Evolutionary conservation across 2,329 filamentous ascomycete species (phyloP).

Genomic region (Taxawa tesnikishii): DNA sequence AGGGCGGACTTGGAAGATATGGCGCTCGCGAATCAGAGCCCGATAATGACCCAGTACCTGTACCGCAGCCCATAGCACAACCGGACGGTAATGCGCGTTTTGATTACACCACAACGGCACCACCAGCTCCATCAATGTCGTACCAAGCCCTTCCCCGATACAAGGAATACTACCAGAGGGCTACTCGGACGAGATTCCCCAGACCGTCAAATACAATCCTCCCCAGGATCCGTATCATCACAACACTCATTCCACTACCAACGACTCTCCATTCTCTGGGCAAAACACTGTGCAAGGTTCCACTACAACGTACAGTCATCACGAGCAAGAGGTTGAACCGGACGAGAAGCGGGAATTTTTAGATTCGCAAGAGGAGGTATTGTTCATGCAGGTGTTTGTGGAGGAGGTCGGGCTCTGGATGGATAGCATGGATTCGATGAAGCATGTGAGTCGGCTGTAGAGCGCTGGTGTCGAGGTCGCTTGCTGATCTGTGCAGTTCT

Average conservation of each 20-base stretch:
- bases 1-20: conserved; percentile 65
- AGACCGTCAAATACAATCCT: conserved; percentile 21
- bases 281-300: conserved; percentile 24
- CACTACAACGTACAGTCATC: conserved; percentile 19
- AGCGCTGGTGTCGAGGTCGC: neutral
- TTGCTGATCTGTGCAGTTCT: conserved; percentile 43
- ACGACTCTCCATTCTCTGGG: conserved; percentile 17
- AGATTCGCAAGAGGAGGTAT: conserved; percentile 61
- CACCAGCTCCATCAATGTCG: conserved; percentile 20
- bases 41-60: conserved; percentile 4
- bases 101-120: conserved; percentile 19
- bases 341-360: conserved; percentile 49
- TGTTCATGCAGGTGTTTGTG: conserved; percentile 87
- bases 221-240: conserved; percentile 16
- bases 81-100: conserved; percentile 9
- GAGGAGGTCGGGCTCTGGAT: conserved; percentile 89
- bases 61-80: conserved; percentile 3
- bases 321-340: conserved; percentile 24
- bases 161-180: conserved; percentile 35
- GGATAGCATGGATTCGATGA: conserved; percentile 76
- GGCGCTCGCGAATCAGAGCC: conserved; percentile 28
- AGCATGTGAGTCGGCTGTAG: conserved; percentile 43
- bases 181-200: conserved; percentile 19
- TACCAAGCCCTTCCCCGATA: conserved; percentile 40
- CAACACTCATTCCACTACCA: conserved; percentile 12